Evolutionary conservation across 768 basidiomycete genomes (phyloP), one percentile per base, ranked within the genome.

Genomic region (Solioccasus polychromus): DNA sequence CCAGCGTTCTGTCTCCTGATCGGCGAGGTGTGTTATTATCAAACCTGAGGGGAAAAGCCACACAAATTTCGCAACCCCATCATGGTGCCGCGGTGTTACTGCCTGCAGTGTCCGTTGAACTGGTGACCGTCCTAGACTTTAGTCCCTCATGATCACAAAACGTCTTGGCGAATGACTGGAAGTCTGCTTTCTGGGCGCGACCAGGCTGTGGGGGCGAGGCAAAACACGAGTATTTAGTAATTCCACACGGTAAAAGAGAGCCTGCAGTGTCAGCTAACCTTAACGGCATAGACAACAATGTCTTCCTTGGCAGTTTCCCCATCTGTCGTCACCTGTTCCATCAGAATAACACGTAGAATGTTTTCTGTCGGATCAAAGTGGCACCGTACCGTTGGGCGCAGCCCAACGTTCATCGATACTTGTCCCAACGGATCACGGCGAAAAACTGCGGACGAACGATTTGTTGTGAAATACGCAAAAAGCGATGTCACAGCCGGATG

Each of bases 371-470:
- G 64, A 47, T 83, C 78, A 58, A 73, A 83, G 18, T 76, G 71
- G 50, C 80, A 83, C 34, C 80, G 75, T 34, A 85, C 71, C 8
- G 77, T 63, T 8, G 79, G 68, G 35, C 69, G 69, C 40, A 87
- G 58, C 19, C 76, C 75, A 34, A 82, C 68, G 56, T 83, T 85
- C 80, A 85, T 80, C 1, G 83, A 78, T 1, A 85, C 79, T 55
- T 85, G 79, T 71, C 80, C 79, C 23, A 86, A 62, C 0, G 82
- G 84, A 51, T 85, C 84, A 5, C 84, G 79, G 7, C 83, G 78
- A 66, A 87, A 85, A 12, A 85, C 84, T 84, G 51, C 31, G 18
- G 8, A 35, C 11, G 36, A 23, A 20, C 10, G 18, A 25, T 31
- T 46, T 22, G 37, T 17, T 34, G 39, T 19, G 19, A 50, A 39